phyloP scores from a whole-genome alignment of 306 rosid species.

The Ormosia emarginata region DNA sequence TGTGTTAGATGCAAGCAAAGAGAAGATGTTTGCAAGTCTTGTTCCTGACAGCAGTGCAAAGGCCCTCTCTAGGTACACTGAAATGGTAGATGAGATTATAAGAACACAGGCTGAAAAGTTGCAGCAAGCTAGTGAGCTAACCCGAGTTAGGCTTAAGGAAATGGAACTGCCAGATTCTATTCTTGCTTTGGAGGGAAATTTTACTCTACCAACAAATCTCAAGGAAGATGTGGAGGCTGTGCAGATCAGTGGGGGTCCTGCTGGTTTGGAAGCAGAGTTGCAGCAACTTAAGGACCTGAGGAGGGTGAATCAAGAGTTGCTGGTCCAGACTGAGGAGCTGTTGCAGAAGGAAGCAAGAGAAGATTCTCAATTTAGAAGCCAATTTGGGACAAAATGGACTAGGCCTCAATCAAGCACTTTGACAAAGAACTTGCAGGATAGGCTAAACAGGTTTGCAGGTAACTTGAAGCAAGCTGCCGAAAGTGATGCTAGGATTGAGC shows the following conservation, averaged over 20 bases:
- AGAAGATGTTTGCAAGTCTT: slow-evolving; percentile 90
- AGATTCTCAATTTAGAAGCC: slow-evolving; percentile 90
- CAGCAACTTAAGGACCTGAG: slow-evolving; percentile 91
- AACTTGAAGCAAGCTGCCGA: slow-evolving; percentile 98
- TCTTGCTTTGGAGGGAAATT: slow-evolving; percentile 93
- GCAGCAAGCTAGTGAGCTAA: slow-evolving; percentile 95
- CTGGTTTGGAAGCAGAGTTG: slow-evolving; percentile 89
- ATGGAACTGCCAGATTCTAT: slow-evolving; percentile 97
- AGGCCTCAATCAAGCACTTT: slow-evolving; percentile 94
- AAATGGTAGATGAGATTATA: slow-evolving; percentile 87
- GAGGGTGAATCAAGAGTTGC: slow-evolving; percentile 88
- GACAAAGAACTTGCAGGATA: slow-evolving; percentile 93
- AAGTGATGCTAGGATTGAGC: slow-evolving; percentile 91
- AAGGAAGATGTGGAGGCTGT: slow-evolving; percentile 99
- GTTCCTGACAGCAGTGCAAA: slow-evolving; percentile 93
- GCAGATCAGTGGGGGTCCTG: slow-evolving; percentile 92
- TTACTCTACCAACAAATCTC: slow-evolving; percentile 62
- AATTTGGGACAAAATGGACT: slow-evolving; percentile 94
- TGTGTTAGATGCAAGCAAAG: slow-evolving; percentile 90
- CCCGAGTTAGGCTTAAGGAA: slow-evolving; percentile 94
- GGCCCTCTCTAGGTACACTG: slow-evolving; percentile 95
- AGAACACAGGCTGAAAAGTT: slow-evolving; percentile 92
- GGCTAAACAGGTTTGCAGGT: slow-evolving; percentile 86
- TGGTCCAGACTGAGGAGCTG: slow-evolving; percentile 86
- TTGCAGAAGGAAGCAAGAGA: slow-evolving; percentile 93